Evolutionary conservation across 108 stramenopile species (phyloP).

Genomic region (Schizochytrium sp.): DNA sequence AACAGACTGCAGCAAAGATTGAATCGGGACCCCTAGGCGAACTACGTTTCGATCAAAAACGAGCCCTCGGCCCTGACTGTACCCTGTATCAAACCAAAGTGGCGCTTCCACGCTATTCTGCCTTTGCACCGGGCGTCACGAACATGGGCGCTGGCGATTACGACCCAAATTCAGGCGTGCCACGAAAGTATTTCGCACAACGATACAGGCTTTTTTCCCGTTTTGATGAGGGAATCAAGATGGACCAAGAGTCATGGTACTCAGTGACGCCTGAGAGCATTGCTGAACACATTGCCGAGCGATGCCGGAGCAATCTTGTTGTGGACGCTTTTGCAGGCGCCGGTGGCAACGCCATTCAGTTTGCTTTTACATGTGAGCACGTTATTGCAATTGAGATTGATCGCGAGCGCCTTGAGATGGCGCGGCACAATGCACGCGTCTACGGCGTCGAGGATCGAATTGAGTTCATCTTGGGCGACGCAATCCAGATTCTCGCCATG

Average conservation of each 20-base stretch:
- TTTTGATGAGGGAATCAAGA: slow-evolving; percentile 74
- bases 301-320: slow-evolving; percentile 39
- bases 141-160: neutral
- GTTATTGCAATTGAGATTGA: slow-evolving; percentile 82
- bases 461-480: slow-evolving; percentile 44
- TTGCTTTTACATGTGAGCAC: slow-evolving; percentile 59
- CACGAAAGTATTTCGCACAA: slow-evolving; percentile 89
- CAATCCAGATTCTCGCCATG: slow-evolving; percentile 9
- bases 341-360: slow-evolving; percentile 81
- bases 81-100: neutral
- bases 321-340: slow-evolving; percentile 86
- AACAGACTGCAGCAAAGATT: neutral
- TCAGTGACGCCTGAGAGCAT: slow-evolving; percentile 90
- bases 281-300: slow-evolving; percentile 72
- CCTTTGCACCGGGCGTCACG: neutral
- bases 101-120: neutral
- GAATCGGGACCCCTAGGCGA: neutral
- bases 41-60: neutral
- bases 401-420: slow-evolving; percentile 67
- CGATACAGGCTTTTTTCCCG: slow-evolving; percentile 74
- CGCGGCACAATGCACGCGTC: slow-evolving; percentile 81
- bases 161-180: slow-evolving; percentile 62
- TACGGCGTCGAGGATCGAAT: slow-evolving; percentile 63
- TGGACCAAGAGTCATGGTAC: slow-evolving; percentile 92
- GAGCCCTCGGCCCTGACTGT: neutral